Evolutionary conservation across 2,329 filamentous ascomycete genomes (phyloP).

Genomic region (Arachnomyces sp.): DNA sequence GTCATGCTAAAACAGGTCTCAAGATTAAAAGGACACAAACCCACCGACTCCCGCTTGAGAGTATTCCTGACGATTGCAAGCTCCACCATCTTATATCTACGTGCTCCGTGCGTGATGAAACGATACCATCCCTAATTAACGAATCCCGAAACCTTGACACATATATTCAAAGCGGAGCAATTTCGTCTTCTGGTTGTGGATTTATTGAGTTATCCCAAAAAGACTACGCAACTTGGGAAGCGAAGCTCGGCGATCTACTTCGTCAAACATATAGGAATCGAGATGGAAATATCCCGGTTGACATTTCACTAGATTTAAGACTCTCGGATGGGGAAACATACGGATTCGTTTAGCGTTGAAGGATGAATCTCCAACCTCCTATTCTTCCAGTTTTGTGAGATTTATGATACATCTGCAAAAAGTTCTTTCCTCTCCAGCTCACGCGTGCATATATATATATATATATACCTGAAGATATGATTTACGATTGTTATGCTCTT

Average conservation of each 20-base stretch:
- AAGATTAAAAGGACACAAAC: slow-evolving; percentile 15
- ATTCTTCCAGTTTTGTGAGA: no score
- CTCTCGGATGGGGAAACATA: no score
- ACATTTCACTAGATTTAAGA: not conserved
- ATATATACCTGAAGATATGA: no score
- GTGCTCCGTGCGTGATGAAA: slow-evolving; percentile 3
- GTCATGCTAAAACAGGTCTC: not conserved
- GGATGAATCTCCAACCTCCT: no score
- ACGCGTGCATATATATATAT: no score
- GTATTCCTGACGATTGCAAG: slow-evolving; percentile 17
- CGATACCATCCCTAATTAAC: slow-evolving; percentile 4
- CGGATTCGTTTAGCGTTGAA: no score
- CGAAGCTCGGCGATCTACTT: slow-evolving; percentile 13
- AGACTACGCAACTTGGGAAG: slow-evolving; percentile 12
- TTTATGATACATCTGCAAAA: no score
- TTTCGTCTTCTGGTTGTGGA: slow-evolving; percentile 8
- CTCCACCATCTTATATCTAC: slow-evolving; percentile 18
- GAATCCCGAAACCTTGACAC: slow-evolving; percentile 13
- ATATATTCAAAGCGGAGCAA: slow-evolving; percentile 13
- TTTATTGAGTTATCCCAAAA: slow-evolving; percentile 5
- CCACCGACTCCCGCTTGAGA: slow-evolving; percentile 24
- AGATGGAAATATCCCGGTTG: slow-evolving; percentile 2
- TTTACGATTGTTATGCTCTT: slow-evolving; percentile 5
- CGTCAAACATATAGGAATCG: slow-evolving; percentile 13
- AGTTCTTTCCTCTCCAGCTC: no score